Evolutionary conservation across 805 yeast species (phyloP).

Genomic region (Wickerhamomyces sydowiorum): DNA sequence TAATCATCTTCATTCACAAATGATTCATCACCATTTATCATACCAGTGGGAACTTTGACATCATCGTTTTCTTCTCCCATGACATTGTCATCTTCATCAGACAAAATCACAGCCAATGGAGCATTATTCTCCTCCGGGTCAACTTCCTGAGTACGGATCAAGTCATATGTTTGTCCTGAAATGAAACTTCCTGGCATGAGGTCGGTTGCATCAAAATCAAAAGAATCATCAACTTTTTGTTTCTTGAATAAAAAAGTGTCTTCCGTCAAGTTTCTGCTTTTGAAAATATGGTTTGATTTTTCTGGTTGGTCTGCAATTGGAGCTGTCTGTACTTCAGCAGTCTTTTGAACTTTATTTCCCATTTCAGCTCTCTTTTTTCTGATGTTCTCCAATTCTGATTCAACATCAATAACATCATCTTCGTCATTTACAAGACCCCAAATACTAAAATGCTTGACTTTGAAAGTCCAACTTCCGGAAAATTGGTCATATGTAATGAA

Average conservation of each 20-base stretch:
- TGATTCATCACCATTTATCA: slow-evolving; percentile 14
- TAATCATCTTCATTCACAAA: slow-evolving; percentile 15
- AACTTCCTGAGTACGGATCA: not conserved
- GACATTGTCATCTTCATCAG: slow-evolving; percentile 5
- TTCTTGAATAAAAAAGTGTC: slow-evolving; percentile 28
- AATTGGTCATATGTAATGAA: slow-evolving; percentile 76
- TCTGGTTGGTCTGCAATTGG: not conserved
- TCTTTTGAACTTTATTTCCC: not conserved
- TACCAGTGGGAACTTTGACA: slow-evolving; percentile 6
- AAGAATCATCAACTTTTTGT: slow-evolving; percentile 18
- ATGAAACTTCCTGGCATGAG: slow-evolving; percentile 24
- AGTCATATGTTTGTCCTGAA: slow-evolving; percentile 6
- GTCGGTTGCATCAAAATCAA: slow-evolving; percentile 16
- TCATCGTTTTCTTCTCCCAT: not conserved
- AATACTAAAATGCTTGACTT: slow-evolving; percentile 85
- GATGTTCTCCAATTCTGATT: slow-evolving; percentile 25
- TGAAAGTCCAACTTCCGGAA: slow-evolving; percentile 71
- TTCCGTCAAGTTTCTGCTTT: slow-evolving; percentile 15
- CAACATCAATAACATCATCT: slow-evolving; percentile 49
- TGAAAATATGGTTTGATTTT: slow-evolving; percentile 1
- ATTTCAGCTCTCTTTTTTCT: slow-evolving; percentile 11
- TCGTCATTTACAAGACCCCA: slow-evolving; percentile 85
- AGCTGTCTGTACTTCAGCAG: slow-evolving; percentile 1
- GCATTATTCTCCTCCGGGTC: slow-evolving; percentile 6
- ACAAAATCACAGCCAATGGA: slow-evolving; percentile 5